Base-by-base conservation (phyloP, 2,329 filamentous ascomycete species). In the Helotiales sp. region DNA sequence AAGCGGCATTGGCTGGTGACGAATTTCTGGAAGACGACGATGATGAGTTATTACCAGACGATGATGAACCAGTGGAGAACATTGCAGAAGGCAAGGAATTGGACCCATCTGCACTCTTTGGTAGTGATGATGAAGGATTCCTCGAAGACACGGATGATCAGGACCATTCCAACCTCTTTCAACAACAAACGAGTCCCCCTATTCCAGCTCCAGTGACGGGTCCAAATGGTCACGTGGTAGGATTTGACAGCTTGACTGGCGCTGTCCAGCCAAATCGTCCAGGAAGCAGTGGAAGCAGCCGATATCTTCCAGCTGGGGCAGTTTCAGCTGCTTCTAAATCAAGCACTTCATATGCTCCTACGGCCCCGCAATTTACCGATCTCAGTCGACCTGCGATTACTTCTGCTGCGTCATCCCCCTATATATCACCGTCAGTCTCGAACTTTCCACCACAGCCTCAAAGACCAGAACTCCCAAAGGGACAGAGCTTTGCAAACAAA, bases 401-500 rank as follows among this genome's bases (percentile, higher is more conserved):
- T 31, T 25, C 59, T 31, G 19, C 58, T 8, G 48, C 44, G 12
- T 33, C 57, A 15, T 63, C 65, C 5, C 58, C 63, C 10, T 69
- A 68, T 53, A 55, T 59, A 9, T 57, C 66, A 9, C 58, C 64
- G 30, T 42, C 58, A n/a, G 56, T 59, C 19, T 51, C 60, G 10
- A 66, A 52, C 38, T 66, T 64, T 36, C 60, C 63, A 44, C 56
- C 47, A 19, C 71, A 76, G 17, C 69, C 75, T 48, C 56, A 59
- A 50, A 52, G 66, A 42, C 79, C 79, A n/a, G 76, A 81, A 61
- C 66, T 81, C 66, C 73, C 74, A 29, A 86, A 85, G 73, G 79
- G 84, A 1, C 86, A 96, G 71, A 98, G 93, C 73, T 99, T 96
- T 73, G 91, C 84, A 5, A 89, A 93, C 72, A 96, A 96, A 73